Base-by-base conservation (phyloP, 2,329 filamentous ascomycete genomes). In the Daldinia sp. region DNA sequence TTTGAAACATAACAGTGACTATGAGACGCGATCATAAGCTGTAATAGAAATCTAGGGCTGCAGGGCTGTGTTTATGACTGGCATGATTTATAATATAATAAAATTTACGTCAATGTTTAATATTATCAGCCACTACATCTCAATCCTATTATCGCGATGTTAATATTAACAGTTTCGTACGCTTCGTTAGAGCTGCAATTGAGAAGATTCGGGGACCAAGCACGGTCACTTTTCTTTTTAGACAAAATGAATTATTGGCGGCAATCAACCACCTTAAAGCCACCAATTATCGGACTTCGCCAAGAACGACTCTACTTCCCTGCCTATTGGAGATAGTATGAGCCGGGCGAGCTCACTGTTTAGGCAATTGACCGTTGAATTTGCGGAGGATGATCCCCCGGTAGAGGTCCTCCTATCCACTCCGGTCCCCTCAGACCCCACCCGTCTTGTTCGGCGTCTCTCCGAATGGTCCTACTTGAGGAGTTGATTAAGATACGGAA, bases 311-410 rank as follows among this genome's bases (percentile, higher is more conserved):
- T n/a, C 51, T 35, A 39, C 41, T 20, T 54, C 50, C 50, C 28
- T 33, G 26, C 44, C 33, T 37, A 9, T 59, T 37, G 39, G 35
- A 28, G 59, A 44, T 20, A 51, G 41, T 33, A 44, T 20, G 42
- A 35, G 7, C 23, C 53, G 18, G 42, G 4, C 23, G 63, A 46
- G 37, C 51, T 41, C 12, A 64, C 51, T 23, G 51, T 71, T 71
- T 71, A 68, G 68, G 61, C 65, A 68, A 71, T 65, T 66, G 55
- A 30, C 23, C 26, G n/a, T 51, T 13, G 56, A 53, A 56, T 58
- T 39, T 53, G 18, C 65, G 65, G 68, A 66, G 58, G 56, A 6
- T 57, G 60, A 64, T 60, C 9, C 56, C 56, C 68, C 65, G 65
- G 56, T 9, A 61, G 60, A 58, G 57, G 30, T 67, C 58, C 42